Evolutionary conservation across 148 eudicot genomes (phyloP).

Genomic region (Spergularia bocconei): DNA sequence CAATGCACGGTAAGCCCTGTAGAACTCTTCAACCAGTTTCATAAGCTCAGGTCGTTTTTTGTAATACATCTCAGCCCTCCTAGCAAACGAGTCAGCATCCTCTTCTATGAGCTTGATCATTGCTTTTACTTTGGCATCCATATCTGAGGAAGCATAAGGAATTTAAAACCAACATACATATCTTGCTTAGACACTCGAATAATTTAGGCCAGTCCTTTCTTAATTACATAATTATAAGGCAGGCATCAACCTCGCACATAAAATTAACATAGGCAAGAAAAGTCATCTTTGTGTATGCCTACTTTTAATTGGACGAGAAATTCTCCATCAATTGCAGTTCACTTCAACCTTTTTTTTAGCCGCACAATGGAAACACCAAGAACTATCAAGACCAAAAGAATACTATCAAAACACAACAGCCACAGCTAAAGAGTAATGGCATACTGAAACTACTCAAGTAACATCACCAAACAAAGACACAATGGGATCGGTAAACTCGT

Average conservation of each 20-base stretch:
- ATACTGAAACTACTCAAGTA: background rate
- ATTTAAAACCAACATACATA: background rate
- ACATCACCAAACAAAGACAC: background rate
- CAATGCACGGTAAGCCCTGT: conserved; percentile 93
- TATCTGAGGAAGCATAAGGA: conserved; percentile 45
- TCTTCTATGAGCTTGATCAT: conserved; percentile 98
- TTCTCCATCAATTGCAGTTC: background rate
- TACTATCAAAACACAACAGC: background rate
- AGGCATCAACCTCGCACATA: background rate
- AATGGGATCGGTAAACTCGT: too few species aligned
- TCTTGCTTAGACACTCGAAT: background rate
- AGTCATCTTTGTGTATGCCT: background rate
- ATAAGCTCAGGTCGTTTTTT: conserved; percentile 96
- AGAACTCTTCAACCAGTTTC: conserved; percentile 97
- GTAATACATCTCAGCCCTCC: conserved; percentile 98
- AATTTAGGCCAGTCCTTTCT: background rate
- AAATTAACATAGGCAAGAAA: background rate
- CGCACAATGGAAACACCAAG: background rate
- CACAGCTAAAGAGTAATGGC: background rate
- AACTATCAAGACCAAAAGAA: background rate
- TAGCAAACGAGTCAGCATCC: conserved; percentile 99
- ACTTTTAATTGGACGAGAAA: background rate
- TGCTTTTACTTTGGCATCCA: conserved; percentile 86
- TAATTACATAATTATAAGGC: background rate
- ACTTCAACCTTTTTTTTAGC: background rate